phyloP scores from a whole-genome alignment of 176 grass and related monocot genomes.

The Cenchrus fungigraminus region DNA sequence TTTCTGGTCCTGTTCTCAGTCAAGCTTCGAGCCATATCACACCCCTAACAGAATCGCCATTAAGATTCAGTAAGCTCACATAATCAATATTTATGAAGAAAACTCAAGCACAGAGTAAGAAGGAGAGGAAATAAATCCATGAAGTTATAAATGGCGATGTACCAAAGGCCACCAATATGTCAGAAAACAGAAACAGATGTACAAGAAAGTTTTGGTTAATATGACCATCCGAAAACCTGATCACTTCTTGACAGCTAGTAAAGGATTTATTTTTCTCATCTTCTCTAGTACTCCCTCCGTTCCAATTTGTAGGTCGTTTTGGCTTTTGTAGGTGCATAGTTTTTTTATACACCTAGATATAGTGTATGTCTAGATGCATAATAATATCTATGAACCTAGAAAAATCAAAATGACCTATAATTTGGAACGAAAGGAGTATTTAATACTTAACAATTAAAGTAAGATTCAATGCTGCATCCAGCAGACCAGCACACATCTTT shows the following conservation, averaged over 20 bases:
- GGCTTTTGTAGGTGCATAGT: no score
- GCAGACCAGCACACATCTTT: background rate
- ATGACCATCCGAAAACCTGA: background rate
- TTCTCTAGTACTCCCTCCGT: background rate
- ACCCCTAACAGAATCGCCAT: conserved; percentile 37
- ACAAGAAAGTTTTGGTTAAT: no score
- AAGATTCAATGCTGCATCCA: conserved; percentile 5
- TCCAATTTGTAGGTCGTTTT: no score
- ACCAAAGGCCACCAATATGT: background rate
- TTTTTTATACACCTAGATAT: no score
- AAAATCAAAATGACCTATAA: no score
- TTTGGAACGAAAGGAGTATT: background rate
- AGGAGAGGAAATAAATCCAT: background rate
- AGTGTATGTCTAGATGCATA: no score
- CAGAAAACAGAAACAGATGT: conserved; percentile 1
- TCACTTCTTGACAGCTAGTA: background rate
- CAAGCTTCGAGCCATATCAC: conserved; percentile 57
- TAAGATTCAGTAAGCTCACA: conserved; percentile 13
- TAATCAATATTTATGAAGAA: background rate
- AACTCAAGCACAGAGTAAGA: background rate
- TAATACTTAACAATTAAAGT: background rate
- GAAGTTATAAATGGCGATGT: background rate
- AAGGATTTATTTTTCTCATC: background rate
- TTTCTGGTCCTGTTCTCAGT: conserved; percentile 67
- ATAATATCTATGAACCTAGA: no score